Evolutionary conservation across 2,329 filamentous ascomycete genomes (phyloP).

Genomic region (Venturia nashicola): DNA sequence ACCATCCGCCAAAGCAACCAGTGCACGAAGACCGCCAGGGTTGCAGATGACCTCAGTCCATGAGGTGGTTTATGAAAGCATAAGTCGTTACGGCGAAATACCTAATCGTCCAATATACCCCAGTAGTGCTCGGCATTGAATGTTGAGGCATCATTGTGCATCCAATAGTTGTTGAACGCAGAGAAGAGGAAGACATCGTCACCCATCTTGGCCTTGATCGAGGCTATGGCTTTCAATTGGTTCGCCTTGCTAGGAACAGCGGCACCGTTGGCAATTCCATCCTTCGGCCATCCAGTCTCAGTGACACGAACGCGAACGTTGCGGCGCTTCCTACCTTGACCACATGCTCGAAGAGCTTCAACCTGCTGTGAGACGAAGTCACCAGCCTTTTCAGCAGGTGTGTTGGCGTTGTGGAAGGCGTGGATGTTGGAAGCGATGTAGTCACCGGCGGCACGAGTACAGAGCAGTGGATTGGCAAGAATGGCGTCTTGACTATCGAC

Average conservation of each 20-base stretch:
- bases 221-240: slow-evolving; percentile 52
- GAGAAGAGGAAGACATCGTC: slow-evolving; percentile 60
- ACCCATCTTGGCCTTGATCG: slow-evolving; percentile 49
- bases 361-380: slow-evolving; percentile 50
- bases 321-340: background rate
- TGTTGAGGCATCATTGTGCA: slow-evolving; percentile 47
- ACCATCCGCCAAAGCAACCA: background rate
- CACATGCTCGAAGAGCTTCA: slow-evolving; percentile 28
- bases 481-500: slow-evolving; percentile 67
- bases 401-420: slow-evolving; percentile 65
- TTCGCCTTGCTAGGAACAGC: slow-evolving; percentile 59
- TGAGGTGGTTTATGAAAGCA: background rate
- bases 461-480: slow-evolving; percentile 56
- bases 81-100: background rate
- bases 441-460: slow-evolving; percentile 49
- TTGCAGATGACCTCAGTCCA: background rate
- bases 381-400: slow-evolving; percentile 49
- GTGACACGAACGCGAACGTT: slow-evolving; percentile 59
- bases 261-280: slow-evolving; percentile 50
- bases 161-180: slow-evolving; percentile 72
- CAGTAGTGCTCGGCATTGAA: slow-evolving; percentile 67
- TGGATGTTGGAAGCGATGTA: slow-evolving; percentile 75
- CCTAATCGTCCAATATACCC: slow-evolving; percentile 40
- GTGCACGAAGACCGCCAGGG: background rate
- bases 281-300: slow-evolving; percentile 74